Evolutionary conservation across 208 protist species (phyloP).

Genomic region (Leishmania amazonensis): DNA sequence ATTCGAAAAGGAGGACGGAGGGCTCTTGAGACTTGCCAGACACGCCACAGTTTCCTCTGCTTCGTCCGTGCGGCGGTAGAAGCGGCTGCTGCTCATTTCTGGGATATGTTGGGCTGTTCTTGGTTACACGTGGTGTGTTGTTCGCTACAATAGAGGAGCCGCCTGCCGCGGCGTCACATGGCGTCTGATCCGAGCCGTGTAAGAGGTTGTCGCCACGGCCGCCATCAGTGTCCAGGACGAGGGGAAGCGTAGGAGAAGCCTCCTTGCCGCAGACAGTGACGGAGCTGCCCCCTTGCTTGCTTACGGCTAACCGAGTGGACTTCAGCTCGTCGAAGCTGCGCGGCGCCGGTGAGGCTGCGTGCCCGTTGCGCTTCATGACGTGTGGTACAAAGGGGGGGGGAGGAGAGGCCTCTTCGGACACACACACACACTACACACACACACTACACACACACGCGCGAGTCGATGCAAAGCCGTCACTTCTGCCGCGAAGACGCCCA

Average conservation of each 20-base stretch:
- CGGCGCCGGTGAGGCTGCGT: slow-evolving; percentile 5
- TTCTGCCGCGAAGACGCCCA: too few relatives aligned
- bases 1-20: background rate
- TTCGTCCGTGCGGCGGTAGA: background rate
- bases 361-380: slow-evolving; percentile 21
- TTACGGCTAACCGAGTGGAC: background rate
- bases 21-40: background rate
- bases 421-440: background rate
- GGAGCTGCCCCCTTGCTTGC: background rate
- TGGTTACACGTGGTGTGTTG: background rate
- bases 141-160: background rate
- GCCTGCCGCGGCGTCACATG: background rate
- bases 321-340: slow-evolving; percentile 25
- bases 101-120: background rate
- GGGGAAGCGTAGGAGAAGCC: background rate
- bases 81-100: background rate
- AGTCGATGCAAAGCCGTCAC: too few relatives aligned
- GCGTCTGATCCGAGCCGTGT: background rate
- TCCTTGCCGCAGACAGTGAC: background rate
- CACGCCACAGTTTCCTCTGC: background rate
- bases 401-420: background rate
- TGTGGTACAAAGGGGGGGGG: background rate
- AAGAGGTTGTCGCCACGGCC: background rate
- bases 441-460: background rate
- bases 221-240: background rate